Conservation (phyloP, 345 rosid genomes). For the Linum trigynum region DNA sequence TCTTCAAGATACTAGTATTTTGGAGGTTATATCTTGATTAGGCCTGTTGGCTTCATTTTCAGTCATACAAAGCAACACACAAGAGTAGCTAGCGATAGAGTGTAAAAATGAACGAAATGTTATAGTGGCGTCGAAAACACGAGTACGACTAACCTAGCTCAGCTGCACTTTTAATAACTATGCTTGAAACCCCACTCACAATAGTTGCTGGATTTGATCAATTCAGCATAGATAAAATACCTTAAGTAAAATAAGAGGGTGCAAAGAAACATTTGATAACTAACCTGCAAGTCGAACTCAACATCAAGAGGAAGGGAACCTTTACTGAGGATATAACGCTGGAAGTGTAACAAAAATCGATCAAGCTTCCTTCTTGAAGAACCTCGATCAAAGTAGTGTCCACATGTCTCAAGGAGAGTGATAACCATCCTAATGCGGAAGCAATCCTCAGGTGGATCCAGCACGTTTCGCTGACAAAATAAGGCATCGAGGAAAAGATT, state of each 20-base stretch:
- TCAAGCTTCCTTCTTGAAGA: conserved; percentile 95
- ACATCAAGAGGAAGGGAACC: conserved; percentile 72
- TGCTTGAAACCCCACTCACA: not conserved
- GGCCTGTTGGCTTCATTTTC: no score
- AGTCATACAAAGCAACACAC: no score
- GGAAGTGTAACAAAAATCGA: conserved; percentile 85
- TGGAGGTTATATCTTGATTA: no score
- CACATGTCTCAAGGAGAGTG: conserved; percentile 91
- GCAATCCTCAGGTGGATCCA: conserved; percentile 97
- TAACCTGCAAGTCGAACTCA: conserved; percentile 95
- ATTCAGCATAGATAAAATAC: not conserved
- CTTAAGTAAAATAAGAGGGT: not conserved
- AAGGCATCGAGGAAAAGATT: conserved; percentile 9
- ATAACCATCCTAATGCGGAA: conserved; percentile 92
- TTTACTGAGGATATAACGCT: conserved; percentile 86
- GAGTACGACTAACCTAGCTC: no score
- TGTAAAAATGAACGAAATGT: no score
- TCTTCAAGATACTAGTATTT: no score
- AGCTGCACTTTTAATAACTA: no score
- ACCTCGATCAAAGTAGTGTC: conserved; percentile 95
- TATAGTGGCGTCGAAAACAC: no score
- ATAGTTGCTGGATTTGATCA: not conserved
- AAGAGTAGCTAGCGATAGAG: no score
- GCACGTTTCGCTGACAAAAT: conserved; percentile 58
- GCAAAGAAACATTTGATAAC: conserved; percentile 14